Evolutionary conservation across 2,329 filamentous ascomycete species (phyloP), one percentile per base, ranked within the genome.

Genomic region (Cucurbitaria berberidis): DNA sequence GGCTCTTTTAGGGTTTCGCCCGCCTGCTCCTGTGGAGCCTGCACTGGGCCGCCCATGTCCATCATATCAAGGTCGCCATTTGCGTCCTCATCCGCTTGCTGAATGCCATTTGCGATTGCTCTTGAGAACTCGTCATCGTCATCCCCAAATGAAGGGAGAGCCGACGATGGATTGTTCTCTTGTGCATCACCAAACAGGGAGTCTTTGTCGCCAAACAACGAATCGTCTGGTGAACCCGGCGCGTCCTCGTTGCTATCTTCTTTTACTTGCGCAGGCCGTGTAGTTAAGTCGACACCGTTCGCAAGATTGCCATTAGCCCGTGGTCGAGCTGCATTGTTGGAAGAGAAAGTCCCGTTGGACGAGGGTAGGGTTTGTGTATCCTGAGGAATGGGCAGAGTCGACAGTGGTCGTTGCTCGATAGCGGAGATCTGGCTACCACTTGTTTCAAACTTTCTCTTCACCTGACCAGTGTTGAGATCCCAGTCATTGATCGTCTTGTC

Each of bases 401-500:
- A 91, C 47, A 89, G 81, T 2, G 95, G 93, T 3, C 95, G 84
- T 51, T 91, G 84, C 74, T 98, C 93, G 35, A 99, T 87, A 1
- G 91, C 86, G 2, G 91, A 95, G 53, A 98, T 92, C 70, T 99
- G 95, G 5, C 89, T 82, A 13, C 88, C 90, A 47, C 83, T 90
- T 1, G 89, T 88, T 41, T 88, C 86, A 67, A 95, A 99, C 4
- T 84, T 83, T 10, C 93, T 85, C 60, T 86, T 87, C 6, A 89
- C 82, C 64, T 89, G 82, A 0, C 95, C 95, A 1, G 86, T 95
- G 67, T 98, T 91, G 22, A 99, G 76, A 73, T 98, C 95, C 95
- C 95, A 99, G 71, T 98, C 93, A 47, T 92, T 84, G 0, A 98
- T 88, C 16, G 85, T 89, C 77, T 96, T 98, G 75, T 99, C 95